Base-by-base conservation (phyloP, 2,329 filamentous ascomycete species). In the Didymella exigua region DNA sequence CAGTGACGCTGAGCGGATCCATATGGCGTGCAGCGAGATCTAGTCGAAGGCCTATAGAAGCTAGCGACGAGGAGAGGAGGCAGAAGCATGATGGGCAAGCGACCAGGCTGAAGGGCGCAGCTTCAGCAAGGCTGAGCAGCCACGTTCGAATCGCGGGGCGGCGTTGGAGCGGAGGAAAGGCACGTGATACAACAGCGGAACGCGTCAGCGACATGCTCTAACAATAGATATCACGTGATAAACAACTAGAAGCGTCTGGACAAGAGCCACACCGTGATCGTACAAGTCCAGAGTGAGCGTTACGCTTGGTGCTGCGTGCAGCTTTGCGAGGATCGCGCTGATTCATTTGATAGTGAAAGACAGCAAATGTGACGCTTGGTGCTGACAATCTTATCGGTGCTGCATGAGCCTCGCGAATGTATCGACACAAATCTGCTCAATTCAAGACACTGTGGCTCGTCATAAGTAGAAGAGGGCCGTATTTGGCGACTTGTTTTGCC, bases 1-100 rank as follows among this genome's bases (percentile, higher is more conserved):
- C 58, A 37, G 43, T 47, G 30, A 42, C 30, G 38, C 53, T 54
- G 23, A 59, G 52, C n/a, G 48, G 52, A 41, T 56, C 53, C 40
- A 58, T 56, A 21, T 10, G 16, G 33, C 18, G 18, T 9, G 33
- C 16, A 21, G 8, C 18, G 4, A 19, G 16, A 26, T 13, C 4
- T 40, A 21, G 21, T 56, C 16, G 38, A n/a, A 36, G 18, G 16
- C 7, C 14, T 36, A 11, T 19, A 21, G 9, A 18, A 36, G 33
- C 18, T 13, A 18, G 33, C 4, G 33, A 10, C 14, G 31, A 36
- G 18, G 33, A 36, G 33, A 21, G 18, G 33, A 18, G 33, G 13
- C 14, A 36, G 7, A 5, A 8, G 21, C 33, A 36, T 36, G 33
- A 19, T 9, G 33, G 33, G 16, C 5, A 36, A 36, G 33, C 33